phyloP scores from a whole-genome alignment of 2,329 filamentous ascomycete genomes.

The Ophiostoma novo-ulmi region DNA sequence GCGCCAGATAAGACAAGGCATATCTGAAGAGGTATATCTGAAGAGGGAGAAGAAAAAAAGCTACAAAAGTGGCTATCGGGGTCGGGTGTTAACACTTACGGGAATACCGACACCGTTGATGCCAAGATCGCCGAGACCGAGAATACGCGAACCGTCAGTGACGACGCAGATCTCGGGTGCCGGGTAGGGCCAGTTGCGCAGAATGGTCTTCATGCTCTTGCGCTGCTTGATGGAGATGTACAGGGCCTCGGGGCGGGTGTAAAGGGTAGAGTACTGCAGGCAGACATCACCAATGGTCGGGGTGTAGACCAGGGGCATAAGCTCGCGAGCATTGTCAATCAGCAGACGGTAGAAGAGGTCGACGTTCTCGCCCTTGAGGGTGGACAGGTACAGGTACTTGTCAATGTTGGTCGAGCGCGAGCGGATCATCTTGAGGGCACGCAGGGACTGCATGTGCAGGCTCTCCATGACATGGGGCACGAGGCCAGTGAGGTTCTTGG shows the following conservation, averaged over 20 bases:
- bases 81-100: constrained; percentile 44
- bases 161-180: constrained; percentile 94
- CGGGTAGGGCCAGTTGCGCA: constrained; percentile 85
- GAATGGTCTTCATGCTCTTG: constrained; percentile 80
- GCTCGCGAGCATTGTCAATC: constrained; percentile 66
- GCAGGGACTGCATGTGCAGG: constrained; percentile 54
- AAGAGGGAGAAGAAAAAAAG: no score
- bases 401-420: constrained; percentile 66
- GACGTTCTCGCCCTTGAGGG: constrained; percentile 67
- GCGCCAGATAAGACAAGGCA: neutral
- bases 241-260: constrained; percentile 88
- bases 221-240: constrained; percentile 96
- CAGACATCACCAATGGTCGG: constrained; percentile 94
- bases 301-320: constrained; percentile 82
- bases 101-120: constrained; percentile 98
- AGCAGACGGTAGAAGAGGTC: constrained; percentile 80
- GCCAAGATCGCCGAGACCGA: constrained; percentile 89
- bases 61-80: neutral
- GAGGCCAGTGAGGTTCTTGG: constrained; percentile 61
- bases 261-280: constrained; percentile 91
- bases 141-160: constrained; percentile 89
- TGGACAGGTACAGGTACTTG: constrained; percentile 77
- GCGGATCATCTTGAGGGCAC: constrained; percentile 70
- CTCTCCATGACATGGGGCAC: constrained; percentile 60
- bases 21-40: neutral